Conservation (phyloP, 306 rosid genomes). For the Alnus glutinosa region DNA sequence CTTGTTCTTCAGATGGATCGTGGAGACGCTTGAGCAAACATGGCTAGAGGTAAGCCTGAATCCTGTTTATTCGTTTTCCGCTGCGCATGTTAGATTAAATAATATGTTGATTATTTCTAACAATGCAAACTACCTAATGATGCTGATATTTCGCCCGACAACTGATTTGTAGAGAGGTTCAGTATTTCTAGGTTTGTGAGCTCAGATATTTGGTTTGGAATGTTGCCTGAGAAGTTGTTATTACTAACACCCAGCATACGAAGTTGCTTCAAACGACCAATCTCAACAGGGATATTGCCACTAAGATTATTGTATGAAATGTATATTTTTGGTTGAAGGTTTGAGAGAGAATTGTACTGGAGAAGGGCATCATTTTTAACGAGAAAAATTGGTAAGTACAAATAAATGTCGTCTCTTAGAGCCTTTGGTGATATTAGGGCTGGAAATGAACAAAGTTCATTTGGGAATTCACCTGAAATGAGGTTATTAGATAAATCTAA, state of each 20-base stretch:
- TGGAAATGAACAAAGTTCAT: conserved; percentile 1
- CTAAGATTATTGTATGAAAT: too few relatives aligned
- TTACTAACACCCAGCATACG: neutral
- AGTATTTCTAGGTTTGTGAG: conserved; percentile 9
- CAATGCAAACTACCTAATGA: neutral
- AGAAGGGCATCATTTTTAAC: neutral
- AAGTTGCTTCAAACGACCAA: conserved; percentile 1
- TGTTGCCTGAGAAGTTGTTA: neutral
- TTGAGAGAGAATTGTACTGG: too few relatives aligned
- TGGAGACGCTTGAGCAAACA: too few relatives aligned
- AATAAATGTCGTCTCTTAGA: neutral
- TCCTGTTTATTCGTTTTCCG: too few relatives aligned
- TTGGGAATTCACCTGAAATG: neutral
- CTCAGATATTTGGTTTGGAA: conserved; percentile 14
- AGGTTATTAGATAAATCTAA: neutral
- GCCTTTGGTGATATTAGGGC: neutral
- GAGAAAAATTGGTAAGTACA: neutral
- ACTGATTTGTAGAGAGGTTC: neutral
- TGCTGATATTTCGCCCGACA: conserved; percentile 12
- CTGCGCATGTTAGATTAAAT: too few relatives aligned
- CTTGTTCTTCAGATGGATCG: too few relatives aligned
- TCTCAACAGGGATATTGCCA: conserved; percentile 5
- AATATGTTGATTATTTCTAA: too few relatives aligned
- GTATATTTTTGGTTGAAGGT: too few relatives aligned
- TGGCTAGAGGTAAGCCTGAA: too few relatives aligned